Evolutionary conservation across 345 rosid species (phyloP).

Genomic region (Lepidium aucheri): DNA sequence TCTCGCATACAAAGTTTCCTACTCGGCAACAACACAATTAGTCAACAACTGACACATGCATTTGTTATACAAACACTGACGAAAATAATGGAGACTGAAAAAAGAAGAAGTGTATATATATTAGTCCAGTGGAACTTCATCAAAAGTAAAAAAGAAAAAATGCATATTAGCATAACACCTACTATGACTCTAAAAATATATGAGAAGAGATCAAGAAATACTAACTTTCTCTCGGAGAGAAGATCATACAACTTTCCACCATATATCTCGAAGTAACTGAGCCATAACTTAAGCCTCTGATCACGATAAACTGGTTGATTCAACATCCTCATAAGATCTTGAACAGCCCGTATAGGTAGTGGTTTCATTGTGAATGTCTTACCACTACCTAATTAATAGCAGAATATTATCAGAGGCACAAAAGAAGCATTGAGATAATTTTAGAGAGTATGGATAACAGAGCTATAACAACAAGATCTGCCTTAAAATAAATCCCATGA

Average conservation of each 20-base stretch:
- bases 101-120: background rate
- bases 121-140: background rate
- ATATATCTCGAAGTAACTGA: slow-evolving; percentile 93
- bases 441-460: background rate
- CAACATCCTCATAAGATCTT: slow-evolving; percentile 81
- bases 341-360: slow-evolving; percentile 73
- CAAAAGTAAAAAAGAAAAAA: background rate
- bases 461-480: background rate
- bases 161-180: background rate
- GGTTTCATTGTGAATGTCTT: slow-evolving; percentile 99
- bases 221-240: slow-evolving; percentile 84
- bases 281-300: slow-evolving; percentile 91
- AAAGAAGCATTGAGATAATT: background rate
- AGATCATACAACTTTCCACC: slow-evolving; percentile 97
- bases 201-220: slow-evolving; percentile 13
- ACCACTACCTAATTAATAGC: slow-evolving; percentile 68
- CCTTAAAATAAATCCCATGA: background rate
- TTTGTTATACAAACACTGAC: background rate
- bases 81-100: background rate
- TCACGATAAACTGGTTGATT: slow-evolving; percentile 75
- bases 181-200: background rate
- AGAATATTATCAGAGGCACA: background rate
- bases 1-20: slow-evolving; percentile 99
- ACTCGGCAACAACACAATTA: slow-evolving; percentile 6
- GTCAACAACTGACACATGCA: background rate